Evolutionary conservation across 768 basidiomycete species (phyloP).

Genomic region (Aureoboletus auriporus): DNA sequence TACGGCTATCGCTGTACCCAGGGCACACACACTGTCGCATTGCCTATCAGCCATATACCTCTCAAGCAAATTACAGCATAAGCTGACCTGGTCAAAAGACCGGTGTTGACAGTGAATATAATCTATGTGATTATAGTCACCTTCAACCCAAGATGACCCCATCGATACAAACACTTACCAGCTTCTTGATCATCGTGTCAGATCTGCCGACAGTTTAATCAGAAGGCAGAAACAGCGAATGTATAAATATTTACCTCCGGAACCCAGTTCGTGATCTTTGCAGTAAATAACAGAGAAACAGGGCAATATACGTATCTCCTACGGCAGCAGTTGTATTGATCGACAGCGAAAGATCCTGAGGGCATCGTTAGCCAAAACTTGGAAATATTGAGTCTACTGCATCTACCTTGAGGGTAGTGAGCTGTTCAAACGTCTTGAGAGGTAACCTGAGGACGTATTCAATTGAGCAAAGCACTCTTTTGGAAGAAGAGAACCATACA

Average conservation of each 20-base stretch:
- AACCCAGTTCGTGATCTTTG: conserved; percentile 52
- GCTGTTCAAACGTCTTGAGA: conserved; percentile 42
- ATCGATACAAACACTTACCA: conserved; percentile 21
- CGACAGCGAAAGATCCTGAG: conserved; percentile 42
- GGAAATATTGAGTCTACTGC: background rate
- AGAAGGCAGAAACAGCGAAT: background rate
- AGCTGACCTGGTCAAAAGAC: conserved; percentile 26
- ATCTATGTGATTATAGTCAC: conserved; percentile 29
- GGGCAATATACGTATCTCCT: conserved; percentile 50
- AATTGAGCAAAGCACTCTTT: no score
- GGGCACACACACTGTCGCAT: no score
- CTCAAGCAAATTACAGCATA: background rate
- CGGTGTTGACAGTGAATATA: conserved; percentile 48
- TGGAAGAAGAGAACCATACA: no score
- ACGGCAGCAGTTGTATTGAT: conserved; percentile 53
- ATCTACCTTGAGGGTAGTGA: conserved; percentile 43
- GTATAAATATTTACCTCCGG: conserved; percentile 31
- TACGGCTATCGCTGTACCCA: no score
- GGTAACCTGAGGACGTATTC: no score
- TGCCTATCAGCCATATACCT: background rate
- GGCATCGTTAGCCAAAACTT: background rate
- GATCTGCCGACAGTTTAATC: conserved; percentile 24
- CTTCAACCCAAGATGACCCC: background rate
- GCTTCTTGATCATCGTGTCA: conserved; percentile 53
- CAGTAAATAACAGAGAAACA: conserved; percentile 42